A percentile compares a stretch with the other conserved stretches of the same genome.
Conservation (phyloP, 257 asterid species). For the Parsonsia alboflavescens region DNA sequence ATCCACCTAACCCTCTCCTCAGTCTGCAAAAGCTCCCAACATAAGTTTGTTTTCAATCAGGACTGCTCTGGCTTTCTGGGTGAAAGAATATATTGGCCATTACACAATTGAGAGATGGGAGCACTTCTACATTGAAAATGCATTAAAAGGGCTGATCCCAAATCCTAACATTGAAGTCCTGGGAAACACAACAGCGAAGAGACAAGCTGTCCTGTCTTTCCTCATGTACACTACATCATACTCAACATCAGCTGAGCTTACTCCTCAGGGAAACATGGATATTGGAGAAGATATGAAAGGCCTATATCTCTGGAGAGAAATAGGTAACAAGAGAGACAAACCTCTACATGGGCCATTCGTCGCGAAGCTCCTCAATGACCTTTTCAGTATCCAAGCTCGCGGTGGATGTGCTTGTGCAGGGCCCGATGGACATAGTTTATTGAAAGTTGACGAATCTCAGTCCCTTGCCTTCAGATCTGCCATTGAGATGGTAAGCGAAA, state of each 20-base stretch:
- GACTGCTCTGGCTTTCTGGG: constrained; percentile 60
- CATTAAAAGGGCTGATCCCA: constrained; percentile 36
- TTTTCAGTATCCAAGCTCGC: constrained; percentile 73
- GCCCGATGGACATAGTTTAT: constrained; percentile 58
- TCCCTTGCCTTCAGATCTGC: constrained; percentile 42
- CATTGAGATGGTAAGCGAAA: constrained; percentile 35
- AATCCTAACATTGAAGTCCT: constrained; percentile 36
- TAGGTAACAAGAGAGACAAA: constrained; percentile 24
- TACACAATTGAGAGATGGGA: constrained; percentile 34
- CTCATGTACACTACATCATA: constrained; percentile 32
- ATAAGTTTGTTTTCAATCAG: constrained; percentile 29
- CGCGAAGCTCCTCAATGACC: constrained; percentile 65
- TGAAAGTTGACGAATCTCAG: constrained; percentile 31
- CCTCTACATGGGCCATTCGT: constrained; percentile 65
- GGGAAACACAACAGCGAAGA: constrained; percentile 43
- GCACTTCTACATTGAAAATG: constrained; percentile 31
- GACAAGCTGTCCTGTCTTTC: constrained; percentile 65
- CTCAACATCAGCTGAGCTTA: constrained; percentile 4
- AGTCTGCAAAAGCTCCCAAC: no score
- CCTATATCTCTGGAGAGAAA: constrained; percentile 30
- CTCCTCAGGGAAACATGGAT: background rate
- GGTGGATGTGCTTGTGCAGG: constrained; percentile 83
- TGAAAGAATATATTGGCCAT: constrained; percentile 51
- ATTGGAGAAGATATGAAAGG: background rate
- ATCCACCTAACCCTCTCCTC: background rate